Base-by-base conservation (phyloP, 805 yeast species). In the Zygotorulaspora sp. region DNA sequence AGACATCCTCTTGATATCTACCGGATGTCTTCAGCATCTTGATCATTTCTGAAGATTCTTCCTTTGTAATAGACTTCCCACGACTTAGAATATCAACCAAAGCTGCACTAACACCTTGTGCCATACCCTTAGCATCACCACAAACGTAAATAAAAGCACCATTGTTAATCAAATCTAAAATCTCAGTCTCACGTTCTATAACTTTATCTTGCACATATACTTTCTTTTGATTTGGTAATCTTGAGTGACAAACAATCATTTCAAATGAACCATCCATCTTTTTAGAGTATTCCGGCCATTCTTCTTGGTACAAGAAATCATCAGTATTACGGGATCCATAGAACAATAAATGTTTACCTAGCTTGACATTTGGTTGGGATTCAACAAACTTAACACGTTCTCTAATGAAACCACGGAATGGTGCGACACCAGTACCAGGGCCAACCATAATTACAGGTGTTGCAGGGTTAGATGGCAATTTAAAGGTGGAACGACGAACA, bases 341-440 rank as follows among this genome's bases (percentile, higher is more conserved):
- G 63, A 89, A 92, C 44, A 90, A 70, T 20, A 87, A 36, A 35
- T 81, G 74, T 48, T 80, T 76, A 39, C 97, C 97, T 32, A 85
- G 65, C 8, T 69, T 74, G 37, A 62, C 62, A 15, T 39, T 43
- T 7, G 47, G 50, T 48, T 71, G 69, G 31, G 60, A 61, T 41
- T 68, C 69, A 9, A 65, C 66, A 55, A 69, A 75, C 26, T 66
- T 61, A n/a, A 80, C 83, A 55, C 89, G 81, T 60, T 90, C 98
- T 67, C 94, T 80, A 24, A 90, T 65, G 50, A 90, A 90, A 3
- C 95, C 98, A 68, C 98, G 80, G 71, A 92, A 86, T 45, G 98
- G 98, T 7, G 98, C 97, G 35, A 90, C 90, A 62, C 98, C 98
- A 3, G 98, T 92, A 48, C 98, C 98, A 31, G 98, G 97, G 19